These are phyloP conservation scores for Plenodomus tracheiphilus DNA, from an alignment of 2,329 filamentous ascomycete genomes.

Conservation along the genomic window DNA sequence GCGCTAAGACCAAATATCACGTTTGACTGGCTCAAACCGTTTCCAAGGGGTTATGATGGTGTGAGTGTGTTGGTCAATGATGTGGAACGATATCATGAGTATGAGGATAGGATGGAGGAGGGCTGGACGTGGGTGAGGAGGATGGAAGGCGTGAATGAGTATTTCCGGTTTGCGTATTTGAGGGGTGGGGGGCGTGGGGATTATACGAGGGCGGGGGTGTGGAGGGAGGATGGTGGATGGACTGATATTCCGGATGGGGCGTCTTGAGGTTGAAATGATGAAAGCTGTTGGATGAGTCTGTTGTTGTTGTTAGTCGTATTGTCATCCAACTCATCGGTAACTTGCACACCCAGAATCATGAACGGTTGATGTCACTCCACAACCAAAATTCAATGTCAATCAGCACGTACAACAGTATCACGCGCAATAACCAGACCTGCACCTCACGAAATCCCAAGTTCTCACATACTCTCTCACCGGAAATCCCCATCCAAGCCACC, in stretches of 20 bases:
- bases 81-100: conserved; percentile 77
- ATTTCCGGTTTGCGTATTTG: conserved; percentile 78
- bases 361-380: no score
- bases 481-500: no score
- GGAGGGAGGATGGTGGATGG: conserved; percentile 69
- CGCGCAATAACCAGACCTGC: no score
- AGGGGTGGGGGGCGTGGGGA: conserved; percentile 66
- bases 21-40: conserved; percentile 60
- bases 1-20: conserved; percentile 59
- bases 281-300: neutral
- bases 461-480: no score
- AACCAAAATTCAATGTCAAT: no score
- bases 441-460: no score
- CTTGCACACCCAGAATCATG: no score
- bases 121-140: conserved; percentile 65
- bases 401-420: no score
- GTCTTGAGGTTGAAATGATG: conserved; percentile 13
- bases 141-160: conserved; percentile 59
- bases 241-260: conserved; percentile 66
- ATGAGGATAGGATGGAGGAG: conserved; percentile 53
- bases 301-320: neutral
- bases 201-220: conserved; percentile 75
- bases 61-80: conserved; percentile 83
- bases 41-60: conserved; percentile 65
- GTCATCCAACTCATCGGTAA: no score